Conservation (phyloP, 129 eudicot genomes). For the Ambrosia artemisiifolia region DNA sequence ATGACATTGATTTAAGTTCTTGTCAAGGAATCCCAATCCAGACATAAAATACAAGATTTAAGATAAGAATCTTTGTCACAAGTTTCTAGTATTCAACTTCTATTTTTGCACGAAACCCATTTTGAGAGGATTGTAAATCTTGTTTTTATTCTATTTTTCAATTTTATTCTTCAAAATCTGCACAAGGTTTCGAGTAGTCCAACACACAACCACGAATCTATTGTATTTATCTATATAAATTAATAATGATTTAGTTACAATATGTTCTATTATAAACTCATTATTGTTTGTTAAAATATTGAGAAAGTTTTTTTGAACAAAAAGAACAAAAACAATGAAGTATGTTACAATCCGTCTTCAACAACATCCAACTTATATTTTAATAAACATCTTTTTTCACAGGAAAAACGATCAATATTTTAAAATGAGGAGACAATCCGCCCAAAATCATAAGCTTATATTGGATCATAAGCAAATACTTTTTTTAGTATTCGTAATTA, state of each 20-base stretch:
- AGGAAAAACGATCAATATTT: too few species aligned
- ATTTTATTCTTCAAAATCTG: slow-evolving; percentile 6
- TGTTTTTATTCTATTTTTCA: slow-evolving; percentile 19
- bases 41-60: background rate
- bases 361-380: background rate
- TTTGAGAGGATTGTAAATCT: slow-evolving; percentile 24
- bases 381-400: background rate
- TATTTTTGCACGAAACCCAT: slow-evolving; percentile 20
- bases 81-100: slow-evolving; percentile 22
- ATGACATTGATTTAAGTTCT: background rate
- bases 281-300: background rate
- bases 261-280: background rate
- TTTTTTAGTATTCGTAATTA: background rate
- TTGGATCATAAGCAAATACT: background rate
- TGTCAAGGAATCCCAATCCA: background rate
- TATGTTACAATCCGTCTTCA: background rate
- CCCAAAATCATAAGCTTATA: background rate
- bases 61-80: slow-evolving; percentile 26
- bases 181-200: slow-evolving; percentile 26
- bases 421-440: background rate
- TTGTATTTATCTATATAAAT: background rate
- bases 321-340: background rate
- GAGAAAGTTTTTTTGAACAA: too few species aligned
- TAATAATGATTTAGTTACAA: background rate
- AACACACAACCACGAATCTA: slow-evolving; percentile 22